phyloP scores from a whole-genome alignment of 2,329 filamentous ascomycete species.

The Apiospora arundinis region DNA sequence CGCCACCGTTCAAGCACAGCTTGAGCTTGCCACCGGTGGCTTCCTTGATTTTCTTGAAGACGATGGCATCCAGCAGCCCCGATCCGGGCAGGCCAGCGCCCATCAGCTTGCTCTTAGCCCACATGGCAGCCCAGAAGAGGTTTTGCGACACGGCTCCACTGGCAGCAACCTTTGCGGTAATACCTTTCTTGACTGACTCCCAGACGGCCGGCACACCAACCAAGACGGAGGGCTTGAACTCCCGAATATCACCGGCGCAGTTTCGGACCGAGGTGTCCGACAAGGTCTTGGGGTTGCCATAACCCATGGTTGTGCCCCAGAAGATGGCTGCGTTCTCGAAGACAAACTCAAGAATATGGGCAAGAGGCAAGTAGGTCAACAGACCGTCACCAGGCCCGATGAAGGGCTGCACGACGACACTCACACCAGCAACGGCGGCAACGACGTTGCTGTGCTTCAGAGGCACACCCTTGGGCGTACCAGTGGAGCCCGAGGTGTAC shows the following conservation, averaged over 20 bases:
- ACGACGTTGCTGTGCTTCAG: conserved; percentile 78
- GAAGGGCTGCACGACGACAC: conserved; percentile 76
- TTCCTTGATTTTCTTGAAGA: conserved; percentile 92
- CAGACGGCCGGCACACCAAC: conserved; percentile 89
- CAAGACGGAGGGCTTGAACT: conserved; percentile 82
- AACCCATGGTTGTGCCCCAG: conserved; percentile 89
- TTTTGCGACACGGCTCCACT: conserved; percentile 72
- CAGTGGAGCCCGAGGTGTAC: conserved; percentile 81
- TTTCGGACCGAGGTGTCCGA: conserved; percentile 83
- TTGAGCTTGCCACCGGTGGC: conserved; percentile 83
- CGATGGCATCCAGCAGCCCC: conserved; percentile 74
- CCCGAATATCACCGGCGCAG: conserved; percentile 86
- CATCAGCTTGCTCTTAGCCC: conserved; percentile 59
- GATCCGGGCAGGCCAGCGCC: conserved; percentile 66
- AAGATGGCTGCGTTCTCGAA: conserved; percentile 85
- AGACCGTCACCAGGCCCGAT: conserved; percentile 80
- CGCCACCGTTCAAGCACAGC: conserved; percentile 85
- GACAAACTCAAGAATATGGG: conserved; percentile 89
- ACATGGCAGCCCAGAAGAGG: conserved; percentile 72
- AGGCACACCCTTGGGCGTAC: conserved; percentile 81
- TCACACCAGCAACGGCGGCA: conserved; percentile 79
- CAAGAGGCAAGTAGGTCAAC: conserved; percentile 83
- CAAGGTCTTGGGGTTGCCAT: conserved; percentile 85
- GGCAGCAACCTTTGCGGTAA: conserved; percentile 76
- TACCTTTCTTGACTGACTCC: conserved; percentile 92